These are phyloP conservation scores for Penicillium sp. DNA, from an alignment of 2,329 filamentous ascomycete species.

Conservation along the genomic window DNA sequence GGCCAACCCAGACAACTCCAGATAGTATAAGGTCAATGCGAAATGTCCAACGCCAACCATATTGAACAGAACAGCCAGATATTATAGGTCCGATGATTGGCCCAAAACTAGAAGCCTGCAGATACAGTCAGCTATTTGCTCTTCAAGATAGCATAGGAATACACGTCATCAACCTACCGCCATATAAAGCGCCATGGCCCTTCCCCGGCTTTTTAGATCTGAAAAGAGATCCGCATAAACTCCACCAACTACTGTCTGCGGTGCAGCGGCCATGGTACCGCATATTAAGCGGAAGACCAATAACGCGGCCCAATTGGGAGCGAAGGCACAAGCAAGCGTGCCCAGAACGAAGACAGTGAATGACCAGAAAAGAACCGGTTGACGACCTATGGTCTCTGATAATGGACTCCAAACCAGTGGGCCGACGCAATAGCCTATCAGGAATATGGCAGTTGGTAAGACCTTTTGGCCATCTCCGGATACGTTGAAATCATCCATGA, in stretches of 20 bases:
- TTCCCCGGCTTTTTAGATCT: constrained; percentile 39
- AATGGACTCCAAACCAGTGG: constrained; percentile 45
- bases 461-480: constrained; percentile 31
- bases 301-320: constrained; percentile 43
- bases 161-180: constrained; percentile 23
- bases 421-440: constrained; percentile 42
- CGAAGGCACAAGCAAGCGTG: constrained; percentile 45
- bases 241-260: constrained; percentile 47
- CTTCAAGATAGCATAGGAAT: neutral
- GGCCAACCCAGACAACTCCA: constrained; percentile 55
- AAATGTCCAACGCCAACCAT: constrained; percentile 51
- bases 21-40: constrained; percentile 69
- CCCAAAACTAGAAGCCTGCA: constrained; percentile 40
- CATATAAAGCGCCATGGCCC: constrained; percentile 45
- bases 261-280: constrained; percentile 43
- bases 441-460: constrained; percentile 38
- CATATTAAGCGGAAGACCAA: constrained; percentile 46
- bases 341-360: constrained; percentile 47
- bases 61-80: constrained; percentile 43
- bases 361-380: constrained; percentile 48
- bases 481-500: constrained; percentile 34
- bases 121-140: neutral
- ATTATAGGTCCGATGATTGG: constrained; percentile 47
- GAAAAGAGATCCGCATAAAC: constrained; percentile 49
- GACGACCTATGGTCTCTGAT: constrained; percentile 45